Base-by-base conservation (phyloP, 2,329 filamentous ascomycete genomes). In the Aspergillus sp. region DNA sequence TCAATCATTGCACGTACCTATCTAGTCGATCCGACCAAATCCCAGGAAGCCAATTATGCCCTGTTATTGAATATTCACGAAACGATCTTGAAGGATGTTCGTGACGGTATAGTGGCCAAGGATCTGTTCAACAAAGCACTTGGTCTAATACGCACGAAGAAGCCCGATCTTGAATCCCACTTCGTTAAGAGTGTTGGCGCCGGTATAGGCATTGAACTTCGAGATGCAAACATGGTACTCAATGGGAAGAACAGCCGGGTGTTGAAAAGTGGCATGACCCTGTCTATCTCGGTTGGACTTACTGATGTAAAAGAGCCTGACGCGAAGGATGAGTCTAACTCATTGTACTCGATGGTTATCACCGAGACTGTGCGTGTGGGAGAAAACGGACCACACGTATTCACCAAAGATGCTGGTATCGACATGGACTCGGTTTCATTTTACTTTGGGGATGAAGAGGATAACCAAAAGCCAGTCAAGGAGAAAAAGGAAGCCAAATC, bases 361-460 rank as follows among this genome's bases (percentile, higher is more conserved):
- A 93, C 91, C 1, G 95, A 99, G 76, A 99, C 96, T 0, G 89
- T 99, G 49, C 91, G 95, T 68, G 92, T 97, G 53, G 91, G 90
- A 11, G 82, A 85, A 6, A 77, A 71, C 57, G 79, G 81, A 4
- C 80, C 78, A 36, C 92, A 96, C 32, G 87, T 97, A 29, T 98
- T 99, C 78, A 99, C 95, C 18, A 92, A 92, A 60, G 93, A 97
- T 72, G 93, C 94, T 0, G 88, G 93, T 2, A 90, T 91, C 29
- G 94, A 96, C 71, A 86, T 96, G 60, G 95, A 98, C 70, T 92
- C 92, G 4, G 94, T 94, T 45, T 96, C 94, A 0, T 99, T 99
- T 82, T 98, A 97, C 79, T 99, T 99, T 82, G 96, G 96, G 73
- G 94, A 98, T 67, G 92, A 96, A 62, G 92, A 96, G 64, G 79